A percentile compares a stretch with the other conserved stretches of the same genome.
phyloP scores from a whole-genome alignment of 352 stramenopile species.

The Globisporangium paroecandrum region DNA sequence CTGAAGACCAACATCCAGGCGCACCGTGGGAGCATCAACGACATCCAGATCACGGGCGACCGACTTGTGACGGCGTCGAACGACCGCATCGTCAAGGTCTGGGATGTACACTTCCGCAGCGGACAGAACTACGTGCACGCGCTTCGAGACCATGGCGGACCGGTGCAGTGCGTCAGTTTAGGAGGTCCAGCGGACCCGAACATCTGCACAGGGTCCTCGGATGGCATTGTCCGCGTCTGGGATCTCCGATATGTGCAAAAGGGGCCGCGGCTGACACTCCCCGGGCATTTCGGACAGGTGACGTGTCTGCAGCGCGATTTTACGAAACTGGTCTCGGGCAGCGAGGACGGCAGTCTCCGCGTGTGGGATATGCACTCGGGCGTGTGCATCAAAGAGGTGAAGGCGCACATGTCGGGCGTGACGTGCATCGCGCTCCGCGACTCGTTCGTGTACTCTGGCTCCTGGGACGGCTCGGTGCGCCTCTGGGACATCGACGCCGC shows the following conservation, averaged over 20 bases:
- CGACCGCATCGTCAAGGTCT: constrained; percentile 75
- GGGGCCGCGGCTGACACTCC: constrained; percentile 55
- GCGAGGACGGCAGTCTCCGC: constrained; percentile 67
- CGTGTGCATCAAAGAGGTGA: constrained; percentile 51
- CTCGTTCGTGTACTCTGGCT: constrained; percentile 62
- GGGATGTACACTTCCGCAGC: constrained; percentile 67
- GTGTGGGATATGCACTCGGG: constrained; percentile 84
- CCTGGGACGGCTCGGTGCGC: constrained; percentile 70
- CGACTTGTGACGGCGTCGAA: constrained; percentile 70
- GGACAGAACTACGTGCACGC: constrained; percentile 48
- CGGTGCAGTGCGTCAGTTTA: constrained; percentile 65
- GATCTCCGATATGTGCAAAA: constrained; percentile 74
- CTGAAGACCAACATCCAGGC: constrained; percentile 53
- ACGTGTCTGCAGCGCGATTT: constrained; percentile 77
- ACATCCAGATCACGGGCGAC: constrained; percentile 70
- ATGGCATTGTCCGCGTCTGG: constrained; percentile 79
- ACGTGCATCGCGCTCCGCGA: constrained; percentile 61
- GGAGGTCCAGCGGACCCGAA: constrained; percentile 73
- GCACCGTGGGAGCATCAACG: constrained; percentile 52
- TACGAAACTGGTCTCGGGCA: constrained; percentile 71
- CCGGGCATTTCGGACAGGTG: constrained; percentile 48
- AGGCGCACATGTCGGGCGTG: constrained; percentile 59
- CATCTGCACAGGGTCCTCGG: constrained; percentile 68
- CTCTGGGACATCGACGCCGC: constrained; percentile 58
- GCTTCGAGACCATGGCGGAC: constrained; percentile 57